Base-by-base conservation (phyloP, 192 early-diverging fungal species). In the Gaertneriomyces sp. region DNA sequence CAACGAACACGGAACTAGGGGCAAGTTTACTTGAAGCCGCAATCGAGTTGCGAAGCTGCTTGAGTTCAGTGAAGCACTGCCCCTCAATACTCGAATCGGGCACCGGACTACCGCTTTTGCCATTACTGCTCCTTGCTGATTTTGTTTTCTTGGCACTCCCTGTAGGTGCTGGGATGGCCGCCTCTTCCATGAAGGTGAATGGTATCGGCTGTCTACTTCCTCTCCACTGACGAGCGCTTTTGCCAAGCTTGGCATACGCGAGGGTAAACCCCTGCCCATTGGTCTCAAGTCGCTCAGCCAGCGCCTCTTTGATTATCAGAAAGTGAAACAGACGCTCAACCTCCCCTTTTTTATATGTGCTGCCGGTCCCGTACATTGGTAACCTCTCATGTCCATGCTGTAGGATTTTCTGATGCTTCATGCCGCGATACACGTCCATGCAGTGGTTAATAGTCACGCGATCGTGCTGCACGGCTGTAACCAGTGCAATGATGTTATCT, bases 341-440 rank as follows among this genome's bases (percentile, higher is more conserved):
- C 46, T 90, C 89, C 1, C 74, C 68, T 52, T 81, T 81, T 7
- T 61, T 61, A 49, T 81, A 73, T 6, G 73, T 61, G 45, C 79
- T 85, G 4, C 86, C 90, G 16, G 58, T 76, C 8, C 89, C 87
- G 63, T 83, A 85, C 0, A 81, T 77, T 6, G 72, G 65, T 6
- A 90, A 43, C 4, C 44, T 33, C 42, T 88, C 59, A 61, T 88
- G 79, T 9, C 79, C 76, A 40, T 66, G 62, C 10, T 83, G 71
- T 33, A 78, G 17, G 14, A 92, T 77, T 46, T 71, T 79, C 39
- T 77, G 80, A 54, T 45, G 33, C 43, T 86, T 88, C 1, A 83
- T 75, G 5, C 94, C 94, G 41, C 86, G 80, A 69, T 89, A 92
- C 38, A 94, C 72, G 50, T 93, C 92, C 8, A 89, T 75, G 49